A percentile compares a stretch with the other conserved stretches of the same genome.
phyloP scores from a whole-genome alignment of 352 stramenopile genomes.

The Phytopythium chamaehyphon region DNA sequence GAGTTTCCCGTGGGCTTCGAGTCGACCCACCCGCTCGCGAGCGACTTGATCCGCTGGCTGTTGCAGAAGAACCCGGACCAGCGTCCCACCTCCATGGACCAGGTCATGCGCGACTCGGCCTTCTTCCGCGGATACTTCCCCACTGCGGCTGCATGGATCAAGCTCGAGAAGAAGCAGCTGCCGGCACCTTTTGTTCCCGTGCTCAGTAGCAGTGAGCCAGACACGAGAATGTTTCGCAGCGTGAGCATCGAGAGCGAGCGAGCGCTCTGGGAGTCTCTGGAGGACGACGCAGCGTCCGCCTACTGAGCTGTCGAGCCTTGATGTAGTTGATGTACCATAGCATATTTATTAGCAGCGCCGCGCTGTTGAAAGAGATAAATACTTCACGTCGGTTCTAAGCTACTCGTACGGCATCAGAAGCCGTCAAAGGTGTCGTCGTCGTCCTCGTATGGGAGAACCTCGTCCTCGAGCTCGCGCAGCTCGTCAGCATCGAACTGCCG shows the following conservation, averaged over 20 bases:
- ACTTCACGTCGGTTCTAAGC: too few species aligned
- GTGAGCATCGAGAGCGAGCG: too few species aligned
- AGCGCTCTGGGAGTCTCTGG: too few species aligned
- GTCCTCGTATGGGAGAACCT: constrained; percentile 55
- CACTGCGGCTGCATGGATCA: constrained; percentile 32
- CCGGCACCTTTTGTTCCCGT: constrained; percentile 53
- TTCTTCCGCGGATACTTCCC: constrained; percentile 58
- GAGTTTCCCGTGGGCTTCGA: constrained; percentile 53
- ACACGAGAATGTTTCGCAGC: constrained; percentile 53
- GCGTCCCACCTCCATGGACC: constrained; percentile 34
- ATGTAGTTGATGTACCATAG: too few species aligned
- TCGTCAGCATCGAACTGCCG: constrained; percentile 47
- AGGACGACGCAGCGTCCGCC: too few species aligned
- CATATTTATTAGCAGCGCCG: neutral
- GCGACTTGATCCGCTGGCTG: constrained; percentile 37
- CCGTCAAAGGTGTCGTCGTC: constrained; percentile 63
- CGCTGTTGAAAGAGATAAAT: neutral
- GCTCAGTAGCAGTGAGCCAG: constrained; percentile 50
- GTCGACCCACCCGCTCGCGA: constrained; percentile 14
- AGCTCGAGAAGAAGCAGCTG: constrained; percentile 34
- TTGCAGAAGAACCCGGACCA: constrained; percentile 46
- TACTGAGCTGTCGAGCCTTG: too few species aligned
- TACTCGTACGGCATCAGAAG: constrained; percentile 22
- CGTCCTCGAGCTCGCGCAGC: constrained; percentile 47
- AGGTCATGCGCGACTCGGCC: constrained; percentile 25